Percentiles rank a stretch among this genome's conserved stretches.
Evolutionary conservation across 805 yeast genomes (phyloP).

Genomic region (Candida anglica): DNA sequence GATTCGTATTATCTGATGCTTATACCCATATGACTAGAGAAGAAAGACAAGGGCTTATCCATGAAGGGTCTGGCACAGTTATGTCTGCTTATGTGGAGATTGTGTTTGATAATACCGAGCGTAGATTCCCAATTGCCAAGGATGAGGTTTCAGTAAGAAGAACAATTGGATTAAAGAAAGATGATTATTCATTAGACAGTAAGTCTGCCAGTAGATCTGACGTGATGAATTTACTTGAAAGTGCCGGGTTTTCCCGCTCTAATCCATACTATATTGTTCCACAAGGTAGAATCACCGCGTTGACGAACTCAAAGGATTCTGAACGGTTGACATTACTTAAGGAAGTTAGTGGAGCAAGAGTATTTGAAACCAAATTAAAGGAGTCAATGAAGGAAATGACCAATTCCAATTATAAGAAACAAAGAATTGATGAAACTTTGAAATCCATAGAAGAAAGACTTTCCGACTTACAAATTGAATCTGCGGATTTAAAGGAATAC

Average conservation of each 20-base stretch:
- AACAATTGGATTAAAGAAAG: slow-evolving; percentile 90
- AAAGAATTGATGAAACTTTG: slow-evolving; percentile 71
- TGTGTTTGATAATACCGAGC: slow-evolving; percentile 74
- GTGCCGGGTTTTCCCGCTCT: slow-evolving; percentile 86
- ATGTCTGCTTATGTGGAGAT: slow-evolving; percentile 93
- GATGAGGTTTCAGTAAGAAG: slow-evolving; percentile 74
- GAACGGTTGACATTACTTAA: slow-evolving; percentile 78
- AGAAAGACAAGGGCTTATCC: slow-evolving; percentile 81
- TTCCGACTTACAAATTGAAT: slow-evolving; percentile 76
- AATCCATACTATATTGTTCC: slow-evolving; percentile 97
- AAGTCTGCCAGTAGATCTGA: slow-evolving; percentile 77
- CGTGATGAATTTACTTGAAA: slow-evolving; percentile 75
- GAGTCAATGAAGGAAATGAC: slow-evolving; percentile 80
- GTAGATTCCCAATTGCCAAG: slow-evolving; percentile 66
- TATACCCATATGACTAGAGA: slow-evolving; percentile 80
- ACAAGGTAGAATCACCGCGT: slow-evolving; percentile 84
- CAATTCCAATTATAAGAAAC: slow-evolving; percentile 63
- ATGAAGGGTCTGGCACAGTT: slow-evolving; percentile 86
- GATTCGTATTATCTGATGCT: slow-evolving; percentile 89
- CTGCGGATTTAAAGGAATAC: slow-evolving; percentile 65
- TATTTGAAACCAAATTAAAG: slow-evolving; percentile 75
- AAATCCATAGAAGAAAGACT: slow-evolving; percentile 66
- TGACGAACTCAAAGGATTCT: slow-evolving; percentile 84
- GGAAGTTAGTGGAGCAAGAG: slow-evolving; percentile 93
- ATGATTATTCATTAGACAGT: slow-evolving; percentile 82